Percentiles rank a stretch among this genome's conserved stretches.
Evolutionary conservation across 768 basidiomycete genomes (phyloP).

Genomic region (Rubroboletus pulcherrimus): DNA sequence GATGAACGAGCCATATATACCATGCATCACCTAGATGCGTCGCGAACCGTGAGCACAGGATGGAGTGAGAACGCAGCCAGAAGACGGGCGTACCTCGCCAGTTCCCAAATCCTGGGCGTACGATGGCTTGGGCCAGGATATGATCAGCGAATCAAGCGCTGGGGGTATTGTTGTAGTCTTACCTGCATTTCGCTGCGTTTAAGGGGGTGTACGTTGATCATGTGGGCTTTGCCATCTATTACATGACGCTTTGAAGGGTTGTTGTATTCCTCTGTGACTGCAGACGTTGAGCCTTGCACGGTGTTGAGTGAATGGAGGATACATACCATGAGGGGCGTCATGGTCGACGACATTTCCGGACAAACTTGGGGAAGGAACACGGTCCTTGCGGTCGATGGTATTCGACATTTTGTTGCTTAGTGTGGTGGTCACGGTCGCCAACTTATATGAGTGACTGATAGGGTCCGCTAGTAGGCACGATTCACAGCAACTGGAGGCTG

Average conservation of each 20-base stretch:
- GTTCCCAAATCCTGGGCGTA: constrained; percentile 89
- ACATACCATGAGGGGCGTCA: constrained; percentile 59
- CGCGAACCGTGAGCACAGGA: not conserved
- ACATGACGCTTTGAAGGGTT: constrained; percentile 31
- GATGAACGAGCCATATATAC: constrained; percentile 79
- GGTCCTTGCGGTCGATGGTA: constrained; percentile 49
- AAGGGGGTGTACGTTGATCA: constrained; percentile 83
- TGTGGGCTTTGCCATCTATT: constrained; percentile 31
- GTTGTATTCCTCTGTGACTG: constrained; percentile 64
- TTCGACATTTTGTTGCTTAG: constrained; percentile 22
- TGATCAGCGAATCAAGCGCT: constrained; percentile 5
- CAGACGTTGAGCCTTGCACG: constrained; percentile 12
- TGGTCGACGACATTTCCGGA: constrained; percentile 72
- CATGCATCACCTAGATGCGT: constrained; percentile 64
- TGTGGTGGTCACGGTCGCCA: not conserved
- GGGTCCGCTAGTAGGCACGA: not conserved
- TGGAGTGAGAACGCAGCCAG: not conserved
- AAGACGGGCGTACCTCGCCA: constrained; percentile 39
- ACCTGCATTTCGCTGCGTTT: constrained; percentile 88
- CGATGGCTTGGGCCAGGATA: constrained; percentile 55
- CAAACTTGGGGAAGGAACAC: constrained; percentile 38
- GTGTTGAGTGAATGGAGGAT: not conserved
- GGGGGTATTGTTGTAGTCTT: constrained; percentile 7
- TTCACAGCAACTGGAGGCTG: constrained; percentile 8
- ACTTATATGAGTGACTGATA: constrained; percentile 14